Evolutionary conservation across 129 eudicot genomes (phyloP), one percentile per base, ranked within the genome.

Genomic region (Lactuca sativa): DNA sequence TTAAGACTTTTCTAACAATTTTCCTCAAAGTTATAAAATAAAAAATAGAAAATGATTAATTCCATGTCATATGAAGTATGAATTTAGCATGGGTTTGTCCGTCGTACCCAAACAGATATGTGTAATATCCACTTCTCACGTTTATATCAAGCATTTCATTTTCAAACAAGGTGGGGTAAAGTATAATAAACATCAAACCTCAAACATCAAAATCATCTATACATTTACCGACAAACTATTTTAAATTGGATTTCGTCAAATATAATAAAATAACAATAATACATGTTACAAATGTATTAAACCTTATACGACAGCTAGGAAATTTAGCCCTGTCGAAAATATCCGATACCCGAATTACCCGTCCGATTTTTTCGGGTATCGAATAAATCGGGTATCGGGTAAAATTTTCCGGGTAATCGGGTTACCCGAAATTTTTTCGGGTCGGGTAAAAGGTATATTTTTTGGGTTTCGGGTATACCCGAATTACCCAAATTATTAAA

Each of bases 71-170:
- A 44, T 3, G 69, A 30, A 52, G 18, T 49, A 47, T 60, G 8
- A 33, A 6, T 32, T 72, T 36, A 56, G 69, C 69, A 33, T 72
- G 13, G 76, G 38, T 15, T 16, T 72, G 59, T 72, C 76, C 69
- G 76, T 61, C 76, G 17, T 17, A 33, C 61, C 25, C 37, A 69
- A 59, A 17, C 34, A 61, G 38, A 34, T 17, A 13, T 36, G 4
- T 59, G 47, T 59, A 16, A 32, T 71, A 31, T 3, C 52, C 69
- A 49, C 64, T 61, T 59, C 38, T 72, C 61, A 33, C 76, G 52
- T 72, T 61, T 71, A 48, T 15, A 60, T 71, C 68, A 49, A 71
- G 14, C n/a, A 48, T 71, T 33, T 71, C 76, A 59, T 60, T 59
- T 49, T 58, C 66, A 70, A 4, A 0, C 38, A 14, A 0, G 3